A percentile compares a stretch with the other conserved stretches of the same genome.
Conservation (phyloP, 129 eudicot genomes). For the Flaveria sonorensis region DNA sequence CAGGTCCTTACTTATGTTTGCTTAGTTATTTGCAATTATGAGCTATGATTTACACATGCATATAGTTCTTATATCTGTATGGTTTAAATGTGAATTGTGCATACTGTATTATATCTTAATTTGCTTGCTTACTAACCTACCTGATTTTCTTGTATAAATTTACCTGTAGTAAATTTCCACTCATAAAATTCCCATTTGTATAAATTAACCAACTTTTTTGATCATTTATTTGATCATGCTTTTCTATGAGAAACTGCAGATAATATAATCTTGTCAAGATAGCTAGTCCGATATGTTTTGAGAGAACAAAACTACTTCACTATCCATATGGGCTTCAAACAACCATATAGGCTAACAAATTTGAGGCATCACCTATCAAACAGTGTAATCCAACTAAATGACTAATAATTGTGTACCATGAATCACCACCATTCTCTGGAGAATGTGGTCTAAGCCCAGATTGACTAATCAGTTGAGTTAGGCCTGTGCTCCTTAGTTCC, state of each 20-base stretch:
- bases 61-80: not conserved
- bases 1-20: slow-evolving; percentile 57
- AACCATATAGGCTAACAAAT: slow-evolving; percentile 13
- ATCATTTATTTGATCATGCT: slow-evolving; percentile 1
- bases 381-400: not conserved
- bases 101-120: slow-evolving; percentile 7
- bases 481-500: slow-evolving; percentile 9
- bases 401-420: not conserved
- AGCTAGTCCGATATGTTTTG: not conserved
- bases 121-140: slow-evolving; percentile 4
- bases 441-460: not conserved
- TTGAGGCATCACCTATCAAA: not conserved
- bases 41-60: slow-evolving; percentile 5
- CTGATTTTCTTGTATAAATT: not conserved
- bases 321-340: not conserved
- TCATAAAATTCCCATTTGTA: not conserved
- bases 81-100: not conserved
- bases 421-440: not conserved
- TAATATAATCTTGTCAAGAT: not conserved
- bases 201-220: slow-evolving; percentile 1
- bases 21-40: slow-evolving; percentile 15
- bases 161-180: not conserved
- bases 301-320: slow-evolving; percentile 10
- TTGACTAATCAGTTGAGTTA: not conserved
- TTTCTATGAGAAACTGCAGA: not conserved